Evolutionary conservation across 768 basidiomycete species (phyloP).

Genomic region (Fomitopsis serialis): DNA sequence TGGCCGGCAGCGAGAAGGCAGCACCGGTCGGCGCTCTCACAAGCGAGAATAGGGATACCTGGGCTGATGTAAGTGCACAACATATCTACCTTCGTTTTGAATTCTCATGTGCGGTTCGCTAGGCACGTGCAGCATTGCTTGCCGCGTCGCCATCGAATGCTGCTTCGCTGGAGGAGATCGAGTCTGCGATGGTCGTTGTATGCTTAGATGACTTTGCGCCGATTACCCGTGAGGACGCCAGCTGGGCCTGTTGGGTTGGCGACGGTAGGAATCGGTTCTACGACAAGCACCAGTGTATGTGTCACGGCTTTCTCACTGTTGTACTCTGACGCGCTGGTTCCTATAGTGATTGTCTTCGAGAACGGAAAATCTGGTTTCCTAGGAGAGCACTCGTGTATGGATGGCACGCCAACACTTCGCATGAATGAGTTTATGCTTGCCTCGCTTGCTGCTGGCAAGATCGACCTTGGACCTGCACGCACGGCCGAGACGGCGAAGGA

Average conservation of each 20-base stretch:
- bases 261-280: conserved; percentile 90
- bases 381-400: conserved; percentile 84
- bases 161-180: conserved; percentile 68
- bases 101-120: not conserved
- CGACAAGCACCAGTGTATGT: conserved; percentile 93
- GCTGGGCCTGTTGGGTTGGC: conserved; percentile 84
- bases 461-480: conserved; percentile 62
- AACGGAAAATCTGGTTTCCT: conserved; percentile 94
- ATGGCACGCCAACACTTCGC: conserved; percentile 92
- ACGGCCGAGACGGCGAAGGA: conserved; percentile 26
- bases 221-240: conserved; percentile 73
- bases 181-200: conserved; percentile 85
- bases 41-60: conserved; percentile 82
- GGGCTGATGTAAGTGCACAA: conserved; percentile 64
- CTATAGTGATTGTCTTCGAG: conserved; percentile 84
- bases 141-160: conserved; percentile 62
- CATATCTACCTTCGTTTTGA: not conserved
- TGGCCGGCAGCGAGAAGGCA: conserved; percentile 44
- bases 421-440: conserved; percentile 92
- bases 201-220: conserved; percentile 82
- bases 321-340: not conserved
- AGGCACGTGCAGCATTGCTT: conserved; percentile 60
- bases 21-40: conserved; percentile 74
- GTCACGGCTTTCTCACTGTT: not conserved
- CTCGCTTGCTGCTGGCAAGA: conserved; percentile 63